phyloP scores from a whole-genome alignment of 2,329 filamentous ascomycete species.

The Xylaria sp. region DNA sequence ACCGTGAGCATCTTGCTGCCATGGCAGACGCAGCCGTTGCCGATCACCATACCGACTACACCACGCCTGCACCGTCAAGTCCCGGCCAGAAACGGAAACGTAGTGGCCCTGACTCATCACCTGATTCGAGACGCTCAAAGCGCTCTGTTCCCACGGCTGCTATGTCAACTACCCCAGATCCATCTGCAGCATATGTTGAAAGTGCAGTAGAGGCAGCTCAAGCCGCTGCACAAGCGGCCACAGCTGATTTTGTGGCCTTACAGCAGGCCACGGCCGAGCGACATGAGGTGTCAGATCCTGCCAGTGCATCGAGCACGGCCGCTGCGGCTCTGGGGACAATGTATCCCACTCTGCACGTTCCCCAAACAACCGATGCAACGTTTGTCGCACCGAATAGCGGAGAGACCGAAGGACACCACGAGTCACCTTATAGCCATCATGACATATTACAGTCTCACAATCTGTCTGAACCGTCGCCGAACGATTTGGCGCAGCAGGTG shows the following conservation, averaged over 20 bases:
- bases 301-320: slow-evolving; percentile 63
- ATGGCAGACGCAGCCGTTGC: slow-evolving; percentile 56
- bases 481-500: slow-evolving; percentile 30
- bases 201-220: slow-evolving; percentile 56
- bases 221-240: slow-evolving; percentile 45
- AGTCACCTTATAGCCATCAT: slow-evolving; percentile 42
- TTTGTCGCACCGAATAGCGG: slow-evolving; percentile 59
- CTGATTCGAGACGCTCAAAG: slow-evolving; percentile 57
- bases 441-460: slow-evolving; percentile 47
- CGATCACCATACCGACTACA: slow-evolving; percentile 58
- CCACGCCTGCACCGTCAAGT: slow-evolving; percentile 47
- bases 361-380: slow-evolving; percentile 63
- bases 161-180: slow-evolving; percentile 49
- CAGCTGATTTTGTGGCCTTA: slow-evolving; percentile 61
- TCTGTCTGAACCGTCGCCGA: slow-evolving; percentile 42
- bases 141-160: slow-evolving; percentile 53
- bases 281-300: slow-evolving; percentile 54
- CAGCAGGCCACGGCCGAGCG: slow-evolving; percentile 59
- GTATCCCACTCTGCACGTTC: slow-evolving; percentile 65
- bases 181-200: slow-evolving; percentile 59
- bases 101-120: slow-evolving; percentile 51
- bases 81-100: slow-evolving; percentile 63
- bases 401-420: slow-evolving; percentile 47
- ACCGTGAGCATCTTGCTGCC: slow-evolving; percentile 42
- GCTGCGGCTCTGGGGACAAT: slow-evolving; percentile 63